Evolutionary conservation across 768 basidiomycete species (phyloP).

Genomic region (Neoboletus subvelutipes): DNA sequence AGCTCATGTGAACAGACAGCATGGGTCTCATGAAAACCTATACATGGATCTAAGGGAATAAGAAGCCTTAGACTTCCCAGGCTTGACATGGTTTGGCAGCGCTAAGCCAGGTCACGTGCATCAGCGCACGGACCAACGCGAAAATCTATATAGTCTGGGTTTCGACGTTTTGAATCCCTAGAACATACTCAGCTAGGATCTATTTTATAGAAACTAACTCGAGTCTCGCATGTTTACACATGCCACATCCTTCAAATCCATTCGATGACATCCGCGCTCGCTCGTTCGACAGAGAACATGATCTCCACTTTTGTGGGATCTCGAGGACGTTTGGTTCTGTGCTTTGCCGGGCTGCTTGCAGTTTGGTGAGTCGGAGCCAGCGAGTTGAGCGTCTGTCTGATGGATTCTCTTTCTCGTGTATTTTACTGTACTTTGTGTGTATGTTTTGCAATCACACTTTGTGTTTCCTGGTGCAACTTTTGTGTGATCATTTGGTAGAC

Average conservation of each 20-base stretch:
- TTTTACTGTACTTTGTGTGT: not conserved
- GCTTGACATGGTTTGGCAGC: no score
- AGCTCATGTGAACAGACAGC: not conserved
- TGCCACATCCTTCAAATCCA: conserved; percentile 71
- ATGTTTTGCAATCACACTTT: not conserved
- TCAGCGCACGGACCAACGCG: conserved; percentile 35
- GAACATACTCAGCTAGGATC: conserved; percentile 83
- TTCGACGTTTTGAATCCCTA: conserved; percentile 36
- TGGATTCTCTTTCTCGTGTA: conserved; percentile 38
- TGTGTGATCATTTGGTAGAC: not conserved
- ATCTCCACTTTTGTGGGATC: conserved; percentile 35
- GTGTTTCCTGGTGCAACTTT: not conserved
- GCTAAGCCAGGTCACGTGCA: conserved; percentile 23
- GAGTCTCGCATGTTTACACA: conserved; percentile 79
- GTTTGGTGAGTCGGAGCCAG: conserved; percentile 36
- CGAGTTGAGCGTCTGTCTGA: conserved; percentile 65
- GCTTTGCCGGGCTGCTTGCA: conserved; percentile 28
- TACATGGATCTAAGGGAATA: not conserved
- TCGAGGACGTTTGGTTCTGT: conserved; percentile 65
- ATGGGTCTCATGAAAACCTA: not conserved
- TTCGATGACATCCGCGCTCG: conserved; percentile 64
- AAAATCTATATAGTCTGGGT: conserved; percentile 34
- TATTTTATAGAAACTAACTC: conserved; percentile 78
- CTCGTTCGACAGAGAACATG: conserved; percentile 72
- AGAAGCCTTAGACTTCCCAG: not conserved